Conservation (phyloP, 768 basidiomycete genomes). For the Hortiboletus flavorubellus region DNA sequence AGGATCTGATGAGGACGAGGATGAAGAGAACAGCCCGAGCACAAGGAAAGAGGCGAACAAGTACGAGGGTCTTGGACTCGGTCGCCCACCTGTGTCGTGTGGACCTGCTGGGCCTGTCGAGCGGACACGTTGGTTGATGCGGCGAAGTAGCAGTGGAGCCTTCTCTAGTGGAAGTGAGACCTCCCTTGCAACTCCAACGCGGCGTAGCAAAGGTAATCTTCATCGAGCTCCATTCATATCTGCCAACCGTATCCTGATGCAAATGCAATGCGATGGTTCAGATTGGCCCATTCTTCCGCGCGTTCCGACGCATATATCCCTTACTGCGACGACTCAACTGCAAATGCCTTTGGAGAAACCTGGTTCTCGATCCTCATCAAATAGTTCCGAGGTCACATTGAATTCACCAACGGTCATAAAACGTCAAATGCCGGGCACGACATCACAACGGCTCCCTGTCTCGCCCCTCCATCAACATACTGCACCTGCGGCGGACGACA, state of each 20-base stretch:
- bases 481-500: constrained; percentile 43
- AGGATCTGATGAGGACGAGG: constrained; percentile 60
- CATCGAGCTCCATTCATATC: constrained; percentile 35
- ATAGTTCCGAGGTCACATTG: constrained; percentile 43
- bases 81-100: constrained; percentile 43
- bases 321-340: constrained; percentile 38
- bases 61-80: constrained; percentile 66
- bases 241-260: neutral
- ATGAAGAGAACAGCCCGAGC: constrained; percentile 62
- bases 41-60: constrained; percentile 45
- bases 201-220: constrained; percentile 46
- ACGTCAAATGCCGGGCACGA: constrained; percentile 27
- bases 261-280: constrained; percentile 20
- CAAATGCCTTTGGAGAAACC: constrained; percentile 44
- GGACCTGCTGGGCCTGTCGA: constrained; percentile 34
- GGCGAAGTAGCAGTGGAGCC: constrained; percentile 77
- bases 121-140: constrained; percentile 60
- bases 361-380: constrained; percentile 56
- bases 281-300: constrained; percentile 58
- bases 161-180: constrained; percentile 75
- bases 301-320: constrained; percentile 46
- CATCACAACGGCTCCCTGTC: constrained; percentile 23
- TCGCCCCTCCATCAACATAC: constrained; percentile 19
- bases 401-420: constrained; percentile 45
- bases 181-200: constrained; percentile 61